Evolutionary conservation across 2,329 filamentous ascomycete species (phyloP).

Genomic region (Mycosphaerella sp.): DNA sequence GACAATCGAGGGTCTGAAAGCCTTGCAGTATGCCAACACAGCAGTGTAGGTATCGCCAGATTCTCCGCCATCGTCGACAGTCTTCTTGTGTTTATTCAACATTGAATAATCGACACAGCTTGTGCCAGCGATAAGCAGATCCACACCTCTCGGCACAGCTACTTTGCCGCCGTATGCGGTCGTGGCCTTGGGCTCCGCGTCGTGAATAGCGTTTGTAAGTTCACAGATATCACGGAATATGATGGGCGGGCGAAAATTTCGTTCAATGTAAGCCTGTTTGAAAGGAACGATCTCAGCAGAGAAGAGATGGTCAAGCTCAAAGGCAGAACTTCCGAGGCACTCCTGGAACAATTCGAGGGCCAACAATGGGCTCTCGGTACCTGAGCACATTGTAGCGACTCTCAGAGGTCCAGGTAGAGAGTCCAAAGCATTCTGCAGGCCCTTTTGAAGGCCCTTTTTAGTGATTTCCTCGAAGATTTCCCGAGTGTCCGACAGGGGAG

Average conservation of each 20-base stretch:
- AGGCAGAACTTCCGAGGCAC: slow-evolving; percentile 23
- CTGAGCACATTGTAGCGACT: slow-evolving; percentile 69
- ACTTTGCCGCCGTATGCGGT: slow-evolving; percentile 60
- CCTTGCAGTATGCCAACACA: slow-evolving; percentile 52
- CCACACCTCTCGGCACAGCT: slow-evolving; percentile 51
- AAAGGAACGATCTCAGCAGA: slow-evolving; percentile 43
- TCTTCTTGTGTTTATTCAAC: slow-evolving; percentile 54
- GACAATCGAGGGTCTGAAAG: slow-evolving; percentile 55
- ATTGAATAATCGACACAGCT: slow-evolving; percentile 69
- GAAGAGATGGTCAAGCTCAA: slow-evolving; percentile 38
- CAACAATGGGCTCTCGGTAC: slow-evolving; percentile 67
- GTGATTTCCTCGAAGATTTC: slow-evolving; percentile 49
- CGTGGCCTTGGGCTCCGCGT: slow-evolving; percentile 34
- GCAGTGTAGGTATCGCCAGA: slow-evolving; percentile 60
- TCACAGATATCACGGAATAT: slow-evolving; percentile 44
- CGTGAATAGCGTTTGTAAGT: slow-evolving; percentile 26
- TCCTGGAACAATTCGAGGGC: slow-evolving; percentile 53
- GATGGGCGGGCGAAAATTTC: slow-evolving; percentile 40
- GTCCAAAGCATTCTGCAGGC: neutral
- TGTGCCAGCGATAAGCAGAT: slow-evolving; percentile 65
- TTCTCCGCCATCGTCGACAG: slow-evolving; percentile 52
- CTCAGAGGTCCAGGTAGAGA: slow-evolving; percentile 36
- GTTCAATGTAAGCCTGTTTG: slow-evolving; percentile 45
- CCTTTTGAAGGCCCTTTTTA: slow-evolving; percentile 29
- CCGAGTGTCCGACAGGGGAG: slow-evolving; percentile 43